A percentile compares a stretch with the other conserved stretches of the same genome.
These are phyloP conservation scores for Arthrobotrys conoides DNA, from an alignment of 2,329 filamentous ascomycete genomes.

Conservation along the genomic window DNA sequence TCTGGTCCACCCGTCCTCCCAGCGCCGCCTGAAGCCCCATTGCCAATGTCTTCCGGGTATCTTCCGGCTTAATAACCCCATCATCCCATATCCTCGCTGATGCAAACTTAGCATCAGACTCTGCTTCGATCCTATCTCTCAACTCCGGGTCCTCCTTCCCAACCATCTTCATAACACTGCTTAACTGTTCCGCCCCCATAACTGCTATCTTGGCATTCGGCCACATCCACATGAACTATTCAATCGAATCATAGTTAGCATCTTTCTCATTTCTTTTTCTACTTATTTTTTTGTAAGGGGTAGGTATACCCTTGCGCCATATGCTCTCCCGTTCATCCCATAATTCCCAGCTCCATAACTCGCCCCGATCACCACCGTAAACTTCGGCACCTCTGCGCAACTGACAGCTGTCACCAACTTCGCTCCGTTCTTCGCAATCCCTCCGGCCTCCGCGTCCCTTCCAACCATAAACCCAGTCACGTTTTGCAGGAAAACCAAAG, in stretches of 20 bases:
- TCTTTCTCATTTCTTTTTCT: too few species aligned
- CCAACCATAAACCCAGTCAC: constrained; percentile 99
- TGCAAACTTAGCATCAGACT: constrained; percentile 90
- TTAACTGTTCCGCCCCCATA: constrained; percentile 94
- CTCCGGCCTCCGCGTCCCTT: constrained; percentile 88
- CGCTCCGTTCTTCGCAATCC: constrained; percentile 97
- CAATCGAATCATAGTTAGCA: background rate
- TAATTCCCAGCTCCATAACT: constrained; percentile 79
- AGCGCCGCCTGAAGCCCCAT: constrained; percentile 80
- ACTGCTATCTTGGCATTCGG: constrained; percentile 93
- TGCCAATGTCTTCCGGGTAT: constrained; percentile 80
- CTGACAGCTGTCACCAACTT: constrained; percentile 96
- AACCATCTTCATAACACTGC: constrained; percentile 93
- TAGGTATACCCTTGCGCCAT: constrained; percentile 67
- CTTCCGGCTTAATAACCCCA: constrained; percentile 82
- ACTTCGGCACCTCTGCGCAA: constrained; percentile 94
- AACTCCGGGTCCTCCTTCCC: constrained; percentile 86
- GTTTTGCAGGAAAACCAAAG: constrained; percentile 94
- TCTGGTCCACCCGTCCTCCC: constrained; percentile 72
- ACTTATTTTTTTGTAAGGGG: background rate
- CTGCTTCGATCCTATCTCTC: constrained; percentile 85
- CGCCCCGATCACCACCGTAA: constrained; percentile 90
- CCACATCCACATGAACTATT: constrained; percentile 84
- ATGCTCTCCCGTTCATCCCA: constrained; percentile 96
- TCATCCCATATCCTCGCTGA: constrained; percentile 93